Evolutionary conservation across 441 rosid species (phyloP), one percentile per base, ranked within the genome.

Genomic region (Flueggea neowawraea): DNA sequence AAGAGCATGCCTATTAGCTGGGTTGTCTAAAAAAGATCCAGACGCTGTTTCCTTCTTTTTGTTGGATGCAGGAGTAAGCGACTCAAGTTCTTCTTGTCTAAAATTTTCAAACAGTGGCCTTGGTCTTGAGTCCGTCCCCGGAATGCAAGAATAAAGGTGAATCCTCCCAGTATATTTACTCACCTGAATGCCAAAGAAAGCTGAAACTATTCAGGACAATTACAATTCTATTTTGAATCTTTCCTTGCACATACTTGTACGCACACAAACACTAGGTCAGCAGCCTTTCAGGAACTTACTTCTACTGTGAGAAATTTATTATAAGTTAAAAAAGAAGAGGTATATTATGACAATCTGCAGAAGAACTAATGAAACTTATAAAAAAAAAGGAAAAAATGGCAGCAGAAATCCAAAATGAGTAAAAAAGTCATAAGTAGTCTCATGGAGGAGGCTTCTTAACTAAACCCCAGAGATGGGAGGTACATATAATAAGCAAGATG

Each of bases 101-200:
- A 89, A 89, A 79, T 76, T 95, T 78, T 81, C 83, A 77, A 75
- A 91, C 48, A 82, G 82, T 50, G 99, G 97, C 69, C 72, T 77
- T 58, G 97, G 99, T 73, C 98, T 82, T 68, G 82, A 76, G 68
- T 91, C 95, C 64, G 69, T 69, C 55, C 92, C 97, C 4, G 67
- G 81, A 67, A 68, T 74, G 81, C 99, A 91, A 57, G 85, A 80
- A 78, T 87, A 91, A 64, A 95, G 74, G 71, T 95, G 98, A 70
- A 95, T 81, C 81, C 99, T 86, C 75, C 91, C 96, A 44, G 99
- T 88, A 73, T 91, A 86, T 71, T 77, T 85, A 74, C 98, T 95
- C 68, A 91, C 97, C 99, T 95, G 69, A 47, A 80, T 39, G 76
- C 54, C 45, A 57, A 16, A 52, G 31, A 45, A 36, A 73, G 62